Percentiles rank a stretch among this genome's conserved stretches.
Conservation (phyloP, 352 stramenopile species). For the Globisporangium heterothallicum region DNA sequence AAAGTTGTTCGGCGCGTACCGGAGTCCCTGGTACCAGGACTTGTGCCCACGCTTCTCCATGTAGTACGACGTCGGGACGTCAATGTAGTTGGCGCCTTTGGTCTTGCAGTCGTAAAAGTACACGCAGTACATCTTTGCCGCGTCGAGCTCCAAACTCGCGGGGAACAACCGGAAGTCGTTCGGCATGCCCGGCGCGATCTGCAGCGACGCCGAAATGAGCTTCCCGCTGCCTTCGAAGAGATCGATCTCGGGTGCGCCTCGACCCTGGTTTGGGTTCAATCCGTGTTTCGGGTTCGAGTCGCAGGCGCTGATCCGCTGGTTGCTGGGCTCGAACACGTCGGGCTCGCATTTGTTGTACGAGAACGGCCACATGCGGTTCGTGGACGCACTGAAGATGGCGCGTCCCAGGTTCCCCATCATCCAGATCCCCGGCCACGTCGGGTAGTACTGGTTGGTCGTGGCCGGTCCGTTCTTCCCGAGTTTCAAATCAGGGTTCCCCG, state of each 20-base stretch:
- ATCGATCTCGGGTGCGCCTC: constrained; percentile 90
- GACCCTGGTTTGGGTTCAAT: constrained; percentile 58
- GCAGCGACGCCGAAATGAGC: constrained; percentile 84
- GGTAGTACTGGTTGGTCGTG: constrained; percentile 58
- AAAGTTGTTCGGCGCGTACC: constrained; percentile 41
- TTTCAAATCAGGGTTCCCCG: constrained; percentile 35
- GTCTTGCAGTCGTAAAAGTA: constrained; percentile 42
- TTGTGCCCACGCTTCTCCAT: constrained; percentile 32
- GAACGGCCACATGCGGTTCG: constrained; percentile 92
- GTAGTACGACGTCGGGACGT: constrained; percentile 37
- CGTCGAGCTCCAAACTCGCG: constrained; percentile 20
- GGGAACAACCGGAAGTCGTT: constrained; percentile 43
- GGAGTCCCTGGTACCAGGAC: constrained; percentile 54
- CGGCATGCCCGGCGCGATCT: constrained; percentile 74
- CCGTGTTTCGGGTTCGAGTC: constrained; percentile 80
- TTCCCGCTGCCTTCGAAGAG: constrained; percentile 85
- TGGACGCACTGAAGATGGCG: constrained; percentile 87
- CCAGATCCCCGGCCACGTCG: constrained; percentile 91
- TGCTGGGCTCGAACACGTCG: constrained; percentile 21
- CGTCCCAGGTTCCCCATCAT: constrained; percentile 91
- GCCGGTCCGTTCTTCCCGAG: constrained; percentile 21
- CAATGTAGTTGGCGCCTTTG: constrained; percentile 31
- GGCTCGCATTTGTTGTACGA: constrained; percentile 87
- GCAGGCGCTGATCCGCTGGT: constrained; percentile 70
- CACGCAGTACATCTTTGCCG: constrained; percentile 28